Evolutionary conservation across 1,284 basidiomycete species (phyloP), one percentile per base, ranked within the genome.

Genomic region (Microbotryomycetes sp.): DNA sequence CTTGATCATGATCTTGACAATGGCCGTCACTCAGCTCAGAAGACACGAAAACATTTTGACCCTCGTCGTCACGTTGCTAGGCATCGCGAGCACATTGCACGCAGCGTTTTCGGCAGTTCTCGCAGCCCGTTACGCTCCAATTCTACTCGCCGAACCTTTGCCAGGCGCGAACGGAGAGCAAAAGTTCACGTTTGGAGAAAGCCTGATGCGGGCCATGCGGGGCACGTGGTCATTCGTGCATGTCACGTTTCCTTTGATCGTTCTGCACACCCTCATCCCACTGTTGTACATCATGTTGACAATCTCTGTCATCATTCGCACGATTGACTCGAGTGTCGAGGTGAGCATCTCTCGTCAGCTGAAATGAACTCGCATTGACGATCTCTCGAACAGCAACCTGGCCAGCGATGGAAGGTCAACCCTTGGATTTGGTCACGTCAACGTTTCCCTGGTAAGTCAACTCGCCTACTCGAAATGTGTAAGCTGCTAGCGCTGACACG

Each of bases 1-100:
- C 46, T 6, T 61, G 12, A 45, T 58, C 15, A 60, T 69, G 47
- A 65, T 69, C 61, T 48, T 69, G 56, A 28, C 32, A 48, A 28
- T 69, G 45, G 53, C 60, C 15, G 65, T 67, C 16, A 64, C 62
- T 0, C 67, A 66, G 28, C 65, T 69, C 6, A 65, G 67, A 9
- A 60, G 59, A 52, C 49, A 54, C 55, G 67, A 69, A 26, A 56
- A 58, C 19, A 50, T 53, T 12, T 59, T 69, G 49, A 66, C 59
- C 25, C 54, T 60, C 26, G 46, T 69, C 54, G 51, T 65, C 48
- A 47, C 67, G 50, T 56, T 49, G 3, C 60, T 69, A 42, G 53
- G 57, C 32, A 59, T 67, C 54, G 54, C 58, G 49, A 61, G 60
- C 7, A 46, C 50, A 6, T 16, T 63, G 2, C 67, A 67, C 63